A percentile compares a stretch with the other conserved stretches of the same genome.
Conservation (phyloP, 2,329 filamentous ascomycete genomes). For the Dactylellina drechsleri region DNA sequence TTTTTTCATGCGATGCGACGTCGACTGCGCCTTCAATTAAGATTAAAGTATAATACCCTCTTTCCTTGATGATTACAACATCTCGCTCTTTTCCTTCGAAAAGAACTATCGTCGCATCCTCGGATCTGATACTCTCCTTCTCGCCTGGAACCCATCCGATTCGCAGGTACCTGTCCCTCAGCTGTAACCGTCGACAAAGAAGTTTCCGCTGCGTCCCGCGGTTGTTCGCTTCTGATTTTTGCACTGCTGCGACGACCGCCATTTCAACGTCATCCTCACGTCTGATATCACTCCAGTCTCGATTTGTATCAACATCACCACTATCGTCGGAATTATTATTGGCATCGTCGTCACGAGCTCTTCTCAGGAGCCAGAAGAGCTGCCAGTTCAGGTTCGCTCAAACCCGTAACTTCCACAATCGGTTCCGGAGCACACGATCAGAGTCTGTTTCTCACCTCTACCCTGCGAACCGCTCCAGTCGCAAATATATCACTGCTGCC, state of each 20-base stretch:
- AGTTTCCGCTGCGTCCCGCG: slow-evolving; percentile 18
- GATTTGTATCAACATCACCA: background rate
- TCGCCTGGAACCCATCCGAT: background rate
- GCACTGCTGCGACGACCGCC: slow-evolving; percentile 3
- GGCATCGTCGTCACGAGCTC: background rate
- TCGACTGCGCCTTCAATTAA: no score
- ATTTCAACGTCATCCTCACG: background rate
- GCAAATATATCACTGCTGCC: slow-evolving; percentile 9
- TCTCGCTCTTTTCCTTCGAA: no score
- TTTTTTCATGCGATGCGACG: no score
- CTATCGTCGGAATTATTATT: background rate
- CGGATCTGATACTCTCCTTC: background rate
- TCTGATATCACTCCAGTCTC: no score
- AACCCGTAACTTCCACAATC: slow-evolving; percentile 26
- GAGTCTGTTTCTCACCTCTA: background rate
- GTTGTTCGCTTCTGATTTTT: slow-evolving; percentile 15
- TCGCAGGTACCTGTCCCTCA: no score
- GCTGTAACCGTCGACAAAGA: slow-evolving; percentile 1
- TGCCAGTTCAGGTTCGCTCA: slow-evolving; percentile 6
- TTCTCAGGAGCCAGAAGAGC: background rate
- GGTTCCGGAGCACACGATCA: slow-evolving; percentile 22
- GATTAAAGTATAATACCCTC: background rate
- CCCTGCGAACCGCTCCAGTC: background rate
- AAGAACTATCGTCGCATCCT: no score
- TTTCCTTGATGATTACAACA: no score